Evolutionary conservation across 2,329 filamentous ascomycete genomes (phyloP).

Genomic region (Ceratocystis diversiconidia): DNA sequence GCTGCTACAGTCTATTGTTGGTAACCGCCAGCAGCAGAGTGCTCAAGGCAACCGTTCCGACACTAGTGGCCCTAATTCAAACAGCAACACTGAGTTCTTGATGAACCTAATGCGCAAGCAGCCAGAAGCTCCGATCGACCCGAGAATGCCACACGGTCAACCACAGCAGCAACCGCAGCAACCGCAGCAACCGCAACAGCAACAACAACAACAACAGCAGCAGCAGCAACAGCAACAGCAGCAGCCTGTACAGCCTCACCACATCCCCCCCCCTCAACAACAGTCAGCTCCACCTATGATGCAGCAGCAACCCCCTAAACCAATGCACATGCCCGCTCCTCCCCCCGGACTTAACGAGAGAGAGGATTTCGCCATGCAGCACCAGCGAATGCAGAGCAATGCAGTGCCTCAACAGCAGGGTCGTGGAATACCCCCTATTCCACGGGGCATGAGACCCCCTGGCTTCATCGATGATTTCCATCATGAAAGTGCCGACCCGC

Average conservation of each 20-base stretch:
- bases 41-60: conserved; percentile 15
- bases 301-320: conserved; percentile 18
- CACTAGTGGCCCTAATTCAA: conserved; percentile 23
- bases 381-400: conserved; percentile 25
- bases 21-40: conserved; percentile 26
- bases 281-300: conserved; percentile 18
- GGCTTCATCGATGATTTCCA: conserved; percentile 43
- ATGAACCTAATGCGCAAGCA: conserved; percentile 61
- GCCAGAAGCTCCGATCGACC: conserved; percentile 37
- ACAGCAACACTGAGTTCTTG: conserved; percentile 66
- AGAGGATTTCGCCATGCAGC: conserved; percentile 23
- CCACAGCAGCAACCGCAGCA: conserved; percentile 37
- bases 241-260: conserved; percentile 22
- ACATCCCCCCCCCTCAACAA: conserved; percentile 16
- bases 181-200: too few species aligned
- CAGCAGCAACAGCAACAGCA: conserved; percentile 25
- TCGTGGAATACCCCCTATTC: conserved; percentile 15
- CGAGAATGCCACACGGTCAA: conserved; percentile 35
- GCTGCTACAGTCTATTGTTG: conserved; percentile 45
- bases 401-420: conserved; percentile 12
- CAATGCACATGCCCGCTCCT: conserved; percentile 9
- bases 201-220: conserved; percentile 18
- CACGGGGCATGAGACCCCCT: conserved; percentile 33
- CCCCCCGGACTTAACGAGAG: conserved; percentile 6
- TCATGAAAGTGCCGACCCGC: conserved; percentile 32